Evolutionary conservation across 2,329 filamentous ascomycete species (phyloP), one percentile per base, ranked within the genome.

Genomic region (Aspergillus sclerotialis): DNA sequence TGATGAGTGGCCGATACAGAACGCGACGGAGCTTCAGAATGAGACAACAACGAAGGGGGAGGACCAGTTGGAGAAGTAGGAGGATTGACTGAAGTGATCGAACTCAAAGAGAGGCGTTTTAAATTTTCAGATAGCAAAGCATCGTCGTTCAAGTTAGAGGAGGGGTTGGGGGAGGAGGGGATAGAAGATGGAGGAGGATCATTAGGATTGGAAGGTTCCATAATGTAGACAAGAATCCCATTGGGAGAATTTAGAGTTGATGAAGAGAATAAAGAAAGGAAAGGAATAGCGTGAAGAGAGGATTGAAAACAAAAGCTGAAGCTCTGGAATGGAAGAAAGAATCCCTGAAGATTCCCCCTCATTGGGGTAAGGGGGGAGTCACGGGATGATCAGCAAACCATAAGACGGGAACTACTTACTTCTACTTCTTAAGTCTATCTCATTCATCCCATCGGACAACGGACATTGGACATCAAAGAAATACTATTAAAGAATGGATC

Each of bases 121-220:
- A 51, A 44, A 39, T 50, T 50, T n/a, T n/a, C n/a, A n/a, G n/a
- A n/a, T n/a, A n/a, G n/a, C 32, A 60, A 44, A 40, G 42, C 45
- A 13, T 15, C 5, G 7, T 14, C 11, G 30, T 55, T 45, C 7
- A 45, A 40, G 12, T 45, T 38, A 29, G 49, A 35, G 13, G 46
- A 33, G 42, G 31, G 11, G 42, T 33, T 19, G 36, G 33, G n/a
- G 33, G 33, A 17, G 16, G 37, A 27, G 30, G 35, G 36, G 42
- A 46, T 45, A 42, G 41, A 36, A 18, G 35, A 27, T 21, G 37
- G 17, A 34, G 41, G 45, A 29, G 46, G 44, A 40, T 47, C 49
- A 46, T 48, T 46, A 38, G 36, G 35, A 29, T 48, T 52, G 42
- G 48, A 52, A 46, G 55, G 47, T 32, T 58, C 49, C 54, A 58